phyloP scores from a whole-genome alignment of 1,139 yeast genomes.

The Meyerozyma sp. region DNA sequence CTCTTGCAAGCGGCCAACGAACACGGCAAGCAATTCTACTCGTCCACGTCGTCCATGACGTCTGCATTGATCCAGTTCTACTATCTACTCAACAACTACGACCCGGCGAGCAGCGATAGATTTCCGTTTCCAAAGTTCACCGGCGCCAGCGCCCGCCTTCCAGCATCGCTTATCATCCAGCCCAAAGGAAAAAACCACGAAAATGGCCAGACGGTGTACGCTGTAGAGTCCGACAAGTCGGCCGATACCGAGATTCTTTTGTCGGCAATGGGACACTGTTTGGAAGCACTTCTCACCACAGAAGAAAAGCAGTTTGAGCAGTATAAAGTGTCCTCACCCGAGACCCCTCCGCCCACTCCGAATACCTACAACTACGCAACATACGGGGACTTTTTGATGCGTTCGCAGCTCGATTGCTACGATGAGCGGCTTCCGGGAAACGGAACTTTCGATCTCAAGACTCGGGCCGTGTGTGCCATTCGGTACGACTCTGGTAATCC shows the following conservation, averaged over 20 bases:
- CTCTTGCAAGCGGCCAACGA: conserved; percentile 46
- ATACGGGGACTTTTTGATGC: conserved; percentile 64
- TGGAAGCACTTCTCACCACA: conserved; percentile 70
- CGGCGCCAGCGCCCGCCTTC: conserved; percentile 25
- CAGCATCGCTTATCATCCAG: conserved; percentile 39
- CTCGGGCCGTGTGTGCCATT: conserved; percentile 85
- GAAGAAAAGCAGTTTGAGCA: conserved; percentile 43
- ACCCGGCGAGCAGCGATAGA: conserved; percentile 14
- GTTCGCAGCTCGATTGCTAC: conserved; percentile 88
- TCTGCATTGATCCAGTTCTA: conserved; percentile 71
- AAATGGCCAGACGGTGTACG: conserved; percentile 35
- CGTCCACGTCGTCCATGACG: conserved; percentile 90
- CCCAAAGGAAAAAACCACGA: conserved; percentile 25
- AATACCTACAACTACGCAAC: conserved; percentile 66
- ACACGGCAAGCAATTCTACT: conserved; percentile 44
- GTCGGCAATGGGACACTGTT: conserved; percentile 72
- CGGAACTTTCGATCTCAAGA: conserved; percentile 88
- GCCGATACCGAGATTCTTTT: conserved; percentile 65
- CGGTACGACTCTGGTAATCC: conserved; percentile 72
- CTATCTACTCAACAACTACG: conserved; percentile 55
- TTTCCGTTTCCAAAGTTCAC: conserved; percentile 34
- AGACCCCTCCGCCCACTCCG: conserved; percentile 9
- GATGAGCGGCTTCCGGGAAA: conserved; percentile 79
- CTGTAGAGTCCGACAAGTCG: conserved; percentile 70
- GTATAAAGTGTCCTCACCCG: conserved; percentile 14